Evolutionary conservation across 257 asterid genomes (phyloP), one percentile per base, ranked within the genome.

Genomic region (Sherardia arvensis): DNA sequence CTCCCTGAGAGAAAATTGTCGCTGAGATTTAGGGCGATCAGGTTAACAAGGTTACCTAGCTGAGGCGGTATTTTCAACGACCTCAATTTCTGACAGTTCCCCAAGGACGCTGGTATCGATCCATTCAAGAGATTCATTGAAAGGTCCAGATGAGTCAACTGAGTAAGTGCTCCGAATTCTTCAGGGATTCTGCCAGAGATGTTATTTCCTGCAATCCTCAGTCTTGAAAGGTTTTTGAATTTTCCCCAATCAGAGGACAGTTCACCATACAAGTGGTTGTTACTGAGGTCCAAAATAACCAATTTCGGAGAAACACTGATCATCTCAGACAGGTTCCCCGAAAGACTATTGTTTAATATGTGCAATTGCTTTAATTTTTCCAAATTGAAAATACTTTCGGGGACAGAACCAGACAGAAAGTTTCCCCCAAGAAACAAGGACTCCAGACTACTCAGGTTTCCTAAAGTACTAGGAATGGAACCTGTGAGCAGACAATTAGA

Each of bases 251-350:
- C 47, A 3, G 71, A 27, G 53, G 81, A 59, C 8, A 79, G 28
- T 53, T 73, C 73, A 18, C 80, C 85, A 21, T 71, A 54, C 22
- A 76, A 40, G 23, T 28, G 36, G 43, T 79, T 79, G 48, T 72
- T 40, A 49, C 85, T 80, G 71, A 74, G 67, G 27, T 77, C 81
- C n/a, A 49, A 67, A 54, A 69, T 36, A 77, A 32, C 54, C 43
- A 78, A 28, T 47, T 73, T 18, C 15, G 85, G 83, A 65, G 69
- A 80, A 23, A 66, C 54, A 10, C 83, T 81, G 21, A 74, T 55
- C 56, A 30, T 74, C 69, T 77, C 74, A 25, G 71, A 70, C 27
- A 77, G 28, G 64, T 75, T 68, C 49, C 81, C 78, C n/a, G n/a
- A n/a, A n/a, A n/a, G n/a, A n/a, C n/a, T n/a, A n/a, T n/a, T n/a